Evolutionary conservation across 2,329 filamentous ascomycete genomes (phyloP).

Genomic region (Hypoxylon sp.): DNA sequence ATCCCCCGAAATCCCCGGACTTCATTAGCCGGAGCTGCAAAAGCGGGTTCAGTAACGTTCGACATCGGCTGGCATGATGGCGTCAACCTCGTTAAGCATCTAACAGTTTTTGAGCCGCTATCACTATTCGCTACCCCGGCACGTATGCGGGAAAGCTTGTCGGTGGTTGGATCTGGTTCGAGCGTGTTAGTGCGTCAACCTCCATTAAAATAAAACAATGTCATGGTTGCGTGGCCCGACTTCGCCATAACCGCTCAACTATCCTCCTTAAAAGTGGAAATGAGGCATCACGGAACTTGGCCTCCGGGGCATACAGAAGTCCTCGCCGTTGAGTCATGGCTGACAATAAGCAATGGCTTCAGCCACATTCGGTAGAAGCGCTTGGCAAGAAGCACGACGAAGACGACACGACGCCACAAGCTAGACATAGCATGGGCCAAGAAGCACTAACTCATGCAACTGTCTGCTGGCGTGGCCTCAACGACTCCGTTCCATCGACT

Average conservation of each 20-base stretch:
- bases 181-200: constrained; percentile 10
- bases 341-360: constrained; percentile 19
- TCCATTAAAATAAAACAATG: constrained; percentile 38
- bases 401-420: constrained; percentile 13
- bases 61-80: constrained; percentile 41
- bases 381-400: constrained; percentile 6
- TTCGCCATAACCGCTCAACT: constrained; percentile 5
- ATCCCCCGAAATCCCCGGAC: constrained; percentile 32
- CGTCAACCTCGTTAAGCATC: constrained; percentile 38
- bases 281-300: constrained; percentile 30
- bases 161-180: constrained; percentile 12
- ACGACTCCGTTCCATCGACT: background rate
- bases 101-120: constrained; percentile 14
- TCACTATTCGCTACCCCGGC: constrained; percentile 15
- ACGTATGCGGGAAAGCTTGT: constrained; percentile 26
- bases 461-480: background rate
- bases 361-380: constrained; percentile 18
- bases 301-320: constrained; percentile 17
- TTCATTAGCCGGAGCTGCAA: constrained; percentile 43
- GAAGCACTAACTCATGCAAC: background rate
- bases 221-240: constrained; percentile 15
- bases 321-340: constrained; percentile 24
- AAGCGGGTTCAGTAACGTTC: constrained; percentile 39
- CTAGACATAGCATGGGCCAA: background rate
- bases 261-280: constrained; percentile 8